Conservation (phyloP, 495 filamentous ascomycete genomes). For the Aspergillus incahuasiensis region DNA sequence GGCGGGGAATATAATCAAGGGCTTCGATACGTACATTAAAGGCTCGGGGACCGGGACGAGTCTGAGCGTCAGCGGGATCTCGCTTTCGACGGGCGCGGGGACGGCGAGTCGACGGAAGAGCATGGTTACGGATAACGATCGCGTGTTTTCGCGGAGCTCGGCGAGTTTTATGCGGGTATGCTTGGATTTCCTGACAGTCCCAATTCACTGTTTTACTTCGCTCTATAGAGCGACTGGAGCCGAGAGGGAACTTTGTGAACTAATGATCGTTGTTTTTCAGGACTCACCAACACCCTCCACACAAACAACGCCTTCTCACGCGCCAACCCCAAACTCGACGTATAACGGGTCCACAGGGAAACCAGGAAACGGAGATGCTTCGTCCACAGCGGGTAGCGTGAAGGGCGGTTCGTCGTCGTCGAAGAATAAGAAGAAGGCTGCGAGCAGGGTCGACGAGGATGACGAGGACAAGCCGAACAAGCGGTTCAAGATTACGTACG, state of each 20-base stretch:
- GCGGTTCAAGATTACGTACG: constrained; percentile 51
- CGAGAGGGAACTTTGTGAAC: no score
- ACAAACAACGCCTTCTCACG: constrained; percentile 47
- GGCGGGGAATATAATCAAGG: constrained; percentile 90
- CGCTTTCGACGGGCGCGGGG: constrained; percentile 40
- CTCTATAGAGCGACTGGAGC: no score
- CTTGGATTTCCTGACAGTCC: no score
- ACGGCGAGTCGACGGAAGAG: constrained; percentile 41
- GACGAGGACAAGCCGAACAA: constrained; percentile 45
- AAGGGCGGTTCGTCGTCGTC: constrained; percentile 37
- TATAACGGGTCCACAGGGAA: constrained; percentile 31
- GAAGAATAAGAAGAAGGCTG: constrained; percentile 40
- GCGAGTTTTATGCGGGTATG: constrained; percentile 48
- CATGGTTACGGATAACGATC: constrained; percentile 43
- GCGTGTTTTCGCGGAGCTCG: constrained; percentile 50
- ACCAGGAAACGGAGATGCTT: constrained; percentile 26
- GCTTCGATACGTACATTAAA: constrained; percentile 97
- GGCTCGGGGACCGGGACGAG: constrained; percentile 49
- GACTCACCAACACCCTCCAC: constrained; percentile 46
- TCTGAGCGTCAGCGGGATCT: constrained; percentile 30
- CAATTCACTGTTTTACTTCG: no score
- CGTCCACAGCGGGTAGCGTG: constrained; percentile 23
- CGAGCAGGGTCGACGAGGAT: constrained; percentile 37
- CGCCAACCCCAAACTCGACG: constrained; percentile 45
- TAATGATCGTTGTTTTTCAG: no score